phyloP scores from a whole-genome alignment of 768 basidiomycete genomes.

The Collybiopsis luxurians region DNA sequence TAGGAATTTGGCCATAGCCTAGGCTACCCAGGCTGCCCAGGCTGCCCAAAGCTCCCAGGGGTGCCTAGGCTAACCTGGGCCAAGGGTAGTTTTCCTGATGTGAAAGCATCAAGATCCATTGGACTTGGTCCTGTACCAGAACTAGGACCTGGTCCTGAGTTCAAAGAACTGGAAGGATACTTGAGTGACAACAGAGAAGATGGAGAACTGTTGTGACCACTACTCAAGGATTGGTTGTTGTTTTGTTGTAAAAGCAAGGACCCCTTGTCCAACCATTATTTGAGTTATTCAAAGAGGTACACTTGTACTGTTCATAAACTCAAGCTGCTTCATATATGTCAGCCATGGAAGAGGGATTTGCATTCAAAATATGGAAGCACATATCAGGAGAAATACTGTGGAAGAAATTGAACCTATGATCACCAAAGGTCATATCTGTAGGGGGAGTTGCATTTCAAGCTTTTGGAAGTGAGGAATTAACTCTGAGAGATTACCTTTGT shows the following conservation, averaged over 20 bases:
- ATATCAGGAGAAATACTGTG: not conserved
- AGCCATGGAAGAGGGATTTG: conserved; percentile 1
- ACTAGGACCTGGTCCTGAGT: too few species aligned
- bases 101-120: conserved; percentile 8
- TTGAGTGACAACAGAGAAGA: not conserved
- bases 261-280: not conserved
- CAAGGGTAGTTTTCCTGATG: too few species aligned
- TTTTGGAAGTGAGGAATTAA: not conserved
- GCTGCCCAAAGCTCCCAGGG: too few species aligned
- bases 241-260: not conserved
- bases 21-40: too few species aligned
- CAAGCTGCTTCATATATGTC: conserved; percentile 12
- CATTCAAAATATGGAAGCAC: not conserved
- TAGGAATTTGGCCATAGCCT: too few species aligned
- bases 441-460: conserved; percentile 3
- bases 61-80: too few species aligned
- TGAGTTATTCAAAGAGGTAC: not conserved
- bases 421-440: conserved; percentile 5
- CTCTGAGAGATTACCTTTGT: conserved; percentile 1
- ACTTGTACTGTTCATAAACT: conserved; percentile 5
- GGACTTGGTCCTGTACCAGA: not conserved
- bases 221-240: not conserved
- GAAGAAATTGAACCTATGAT: not conserved
- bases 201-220: not conserved
- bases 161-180: too few species aligned